A percentile compares a stretch with the other conserved stretches of the same genome.
Evolutionary conservation across 2,329 filamentous ascomycete genomes (phyloP).

Genomic region (Xylariaceae sp.): DNA sequence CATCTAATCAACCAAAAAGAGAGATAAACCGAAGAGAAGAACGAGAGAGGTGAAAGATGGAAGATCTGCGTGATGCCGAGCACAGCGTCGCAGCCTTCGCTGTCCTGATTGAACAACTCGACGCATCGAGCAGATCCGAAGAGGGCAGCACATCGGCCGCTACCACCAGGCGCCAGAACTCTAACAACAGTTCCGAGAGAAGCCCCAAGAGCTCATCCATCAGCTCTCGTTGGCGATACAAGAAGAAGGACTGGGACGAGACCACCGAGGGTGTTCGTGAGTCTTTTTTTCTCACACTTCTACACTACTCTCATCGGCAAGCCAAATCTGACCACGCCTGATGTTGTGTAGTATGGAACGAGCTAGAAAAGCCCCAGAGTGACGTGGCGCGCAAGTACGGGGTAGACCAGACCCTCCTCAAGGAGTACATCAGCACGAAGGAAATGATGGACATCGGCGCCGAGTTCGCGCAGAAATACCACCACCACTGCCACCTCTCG

Average conservation of each 20-base stretch:
- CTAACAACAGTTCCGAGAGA: conserved; percentile 14
- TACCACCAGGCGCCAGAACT: conserved; percentile 15
- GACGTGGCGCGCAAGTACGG: conserved; percentile 20
- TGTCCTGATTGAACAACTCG: conserved; percentile 20
- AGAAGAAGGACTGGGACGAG: conserved; percentile 23
- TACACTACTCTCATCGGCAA: not conserved
- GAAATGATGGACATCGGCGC: conserved; percentile 25
- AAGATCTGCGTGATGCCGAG: conserved; percentile 25
- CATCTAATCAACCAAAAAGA: not conserved
- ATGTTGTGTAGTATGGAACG: conserved; percentile 19
- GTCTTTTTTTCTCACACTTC: conserved; percentile 2
- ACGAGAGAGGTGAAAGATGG: too few relatives aligned
- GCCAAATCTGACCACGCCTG: conserved; percentile 6
- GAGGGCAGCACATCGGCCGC: conserved; percentile 3
- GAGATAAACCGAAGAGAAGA: too few relatives aligned
- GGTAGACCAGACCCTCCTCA: conserved; percentile 22
- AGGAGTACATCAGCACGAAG: conserved; percentile 24
- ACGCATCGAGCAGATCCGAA: conserved; percentile 7
- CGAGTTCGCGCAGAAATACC: conserved; percentile 23
- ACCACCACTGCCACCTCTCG: too few relatives aligned
- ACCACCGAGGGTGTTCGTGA: conserved; percentile 18
- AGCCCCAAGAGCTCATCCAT: conserved; percentile 8
- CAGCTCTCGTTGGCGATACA: conserved; percentile 11
- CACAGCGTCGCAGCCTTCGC: conserved; percentile 21
- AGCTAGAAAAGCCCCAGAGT: conserved; percentile 18